Evolutionary conservation across 2,329 filamentous ascomycete genomes (phyloP).

Genomic region (Pseudocercospora ulei): DNA sequence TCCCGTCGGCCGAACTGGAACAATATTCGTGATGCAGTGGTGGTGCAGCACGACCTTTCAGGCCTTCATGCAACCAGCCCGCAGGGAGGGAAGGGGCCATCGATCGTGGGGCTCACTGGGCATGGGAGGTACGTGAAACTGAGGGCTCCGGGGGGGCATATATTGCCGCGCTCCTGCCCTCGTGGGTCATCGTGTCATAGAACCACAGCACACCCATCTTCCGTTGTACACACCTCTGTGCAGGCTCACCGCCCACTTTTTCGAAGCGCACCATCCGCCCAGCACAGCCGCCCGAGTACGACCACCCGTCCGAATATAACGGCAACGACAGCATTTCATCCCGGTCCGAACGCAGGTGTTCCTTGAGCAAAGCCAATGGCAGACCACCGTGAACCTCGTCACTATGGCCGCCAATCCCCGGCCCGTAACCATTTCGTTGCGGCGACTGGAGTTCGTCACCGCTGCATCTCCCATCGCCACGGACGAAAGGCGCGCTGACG

Average conservation of each 20-base stretch:
- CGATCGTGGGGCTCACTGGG: slow-evolving; percentile 2
- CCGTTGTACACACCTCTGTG: not conserved
- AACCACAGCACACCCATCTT: slow-evolving; percentile 6
- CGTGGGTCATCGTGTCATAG: slow-evolving; percentile 1
- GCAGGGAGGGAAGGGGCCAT: too few relatives aligned
- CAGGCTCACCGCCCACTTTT: slow-evolving; percentile 2
- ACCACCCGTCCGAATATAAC: slow-evolving; percentile 1
- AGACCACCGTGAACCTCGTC: slow-evolving; percentile 7
- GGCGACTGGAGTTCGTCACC: not conserved
- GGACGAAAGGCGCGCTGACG: not conserved
- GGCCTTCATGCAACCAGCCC: not conserved
- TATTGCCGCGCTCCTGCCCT: slow-evolving; percentile 3
- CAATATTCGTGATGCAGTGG: slow-evolving; percentile 1
- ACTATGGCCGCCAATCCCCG: slow-evolving; percentile 6
- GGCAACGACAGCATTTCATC: not conserved
- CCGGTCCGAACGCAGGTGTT: slow-evolving; percentile 4
- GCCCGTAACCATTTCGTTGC: slow-evolving; percentile 9
- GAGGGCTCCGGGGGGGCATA: not conserved
- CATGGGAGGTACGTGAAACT: not conserved
- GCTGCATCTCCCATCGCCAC: not conserved
- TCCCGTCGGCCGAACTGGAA: not conserved
- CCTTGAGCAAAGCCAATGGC: slow-evolving; percentile 9
- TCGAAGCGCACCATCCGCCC: not conserved
- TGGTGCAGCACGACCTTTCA: not conserved
- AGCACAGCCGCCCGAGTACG: slow-evolving; percentile 4